Base-by-base conservation (phyloP, 176 grass and related monocot species). In the Microstegium vimineum region DNA sequence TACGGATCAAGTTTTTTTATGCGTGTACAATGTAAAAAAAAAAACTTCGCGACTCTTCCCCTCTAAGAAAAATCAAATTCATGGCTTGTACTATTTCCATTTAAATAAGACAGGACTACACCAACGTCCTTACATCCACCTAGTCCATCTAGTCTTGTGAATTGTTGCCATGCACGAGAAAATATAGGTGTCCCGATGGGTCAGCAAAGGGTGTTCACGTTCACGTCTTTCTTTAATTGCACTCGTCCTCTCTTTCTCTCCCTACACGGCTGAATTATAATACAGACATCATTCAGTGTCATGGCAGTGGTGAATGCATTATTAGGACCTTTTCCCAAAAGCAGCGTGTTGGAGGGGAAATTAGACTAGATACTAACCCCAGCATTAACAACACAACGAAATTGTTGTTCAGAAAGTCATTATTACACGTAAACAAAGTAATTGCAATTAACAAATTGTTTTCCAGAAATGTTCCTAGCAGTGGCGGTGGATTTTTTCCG, bases 201-300 rank as follows among this genome's bases (percentile, higher is more conserved):
- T 27, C 60, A 76, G 77, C 74, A 35, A 72, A 68, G 46, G 5
- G n/a, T 23, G 23, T 60, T 57, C n/a, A n/a, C n/a, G 62, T 33
- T 65, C 40, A 52, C 78, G 72, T 77, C 78, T 85, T 89, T 85
- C 65, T 72, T 85, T 85, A 85, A 40, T 65, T 9, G 4, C 72
- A 77, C 63, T 81, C 20, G 25, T 40, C 25, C 18, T 73, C 30
- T 33, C 18, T 69, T 63, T 66, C 37, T 62, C 40, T 20, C 54
- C 82, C 22, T 66, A 64, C 87, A 66, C 65, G 26, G 22, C 34
- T 72, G 57, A 41, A 82, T 86, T 81, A 63, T 46, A 14, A 10
- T 32, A 36, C 5, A n/a, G n/a, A 25, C 22, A 5, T 69, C 34
- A 10, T 75, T 17, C 17, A 7, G 11, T 36, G 38, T 35, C 56